A percentile compares a stretch with the other conserved stretches of the same genome.
Conservation (phyloP, 2,329 filamentous ascomycete genomes). For the Lecanicillium sp. region DNA sequence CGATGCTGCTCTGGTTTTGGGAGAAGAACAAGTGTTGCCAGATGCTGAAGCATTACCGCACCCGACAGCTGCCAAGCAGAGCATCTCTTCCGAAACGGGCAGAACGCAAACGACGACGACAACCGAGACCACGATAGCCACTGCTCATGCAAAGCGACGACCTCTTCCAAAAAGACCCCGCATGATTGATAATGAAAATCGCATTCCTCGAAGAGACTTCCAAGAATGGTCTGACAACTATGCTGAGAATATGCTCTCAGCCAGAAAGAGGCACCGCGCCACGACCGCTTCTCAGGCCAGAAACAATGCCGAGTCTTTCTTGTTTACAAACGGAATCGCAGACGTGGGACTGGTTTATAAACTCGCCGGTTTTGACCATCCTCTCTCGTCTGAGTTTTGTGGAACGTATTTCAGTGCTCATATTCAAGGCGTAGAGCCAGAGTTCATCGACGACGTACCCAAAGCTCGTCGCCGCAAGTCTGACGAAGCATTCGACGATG, state of each 20-base stretch:
- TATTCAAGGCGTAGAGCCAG: conserved; percentile 17
- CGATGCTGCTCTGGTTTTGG: conserved; percentile 8
- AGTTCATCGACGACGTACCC: conserved; percentile 9
- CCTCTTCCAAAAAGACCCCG: neutral
- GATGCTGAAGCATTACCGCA: conserved; percentile 6
- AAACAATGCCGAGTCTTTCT: conserved; percentile 22
- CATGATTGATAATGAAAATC: conserved; percentile 24
- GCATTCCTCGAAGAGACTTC: conserved; percentile 28
- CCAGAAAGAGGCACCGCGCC: conserved; percentile 16
- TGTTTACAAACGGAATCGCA: conserved; percentile 29
- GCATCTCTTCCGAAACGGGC: conserved; percentile 10
- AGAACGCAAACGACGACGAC: conserved; percentile 11
- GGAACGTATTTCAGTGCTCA: conserved; percentile 27
- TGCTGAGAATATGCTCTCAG: conserved; percentile 45
- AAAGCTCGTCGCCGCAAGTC: conserved; percentile 33
- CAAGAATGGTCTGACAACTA: conserved; percentile 36
- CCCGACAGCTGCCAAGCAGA: neutral
- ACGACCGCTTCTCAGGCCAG: conserved; percentile 29
- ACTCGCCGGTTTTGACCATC: conserved; percentile 26
- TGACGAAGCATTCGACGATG: conserved; percentile 34
- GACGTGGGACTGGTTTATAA: conserved; percentile 17
- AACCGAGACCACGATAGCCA: conserved; percentile 9
- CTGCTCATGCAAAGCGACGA: conserved; percentile 8
- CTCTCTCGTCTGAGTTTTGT: conserved; percentile 35
- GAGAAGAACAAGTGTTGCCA: conserved; percentile 11